Evolutionary conservation across 306 rosid species (phyloP), one percentile per base, ranked within the genome.

Genomic region (Glycyrrhiza uralensis): DNA sequence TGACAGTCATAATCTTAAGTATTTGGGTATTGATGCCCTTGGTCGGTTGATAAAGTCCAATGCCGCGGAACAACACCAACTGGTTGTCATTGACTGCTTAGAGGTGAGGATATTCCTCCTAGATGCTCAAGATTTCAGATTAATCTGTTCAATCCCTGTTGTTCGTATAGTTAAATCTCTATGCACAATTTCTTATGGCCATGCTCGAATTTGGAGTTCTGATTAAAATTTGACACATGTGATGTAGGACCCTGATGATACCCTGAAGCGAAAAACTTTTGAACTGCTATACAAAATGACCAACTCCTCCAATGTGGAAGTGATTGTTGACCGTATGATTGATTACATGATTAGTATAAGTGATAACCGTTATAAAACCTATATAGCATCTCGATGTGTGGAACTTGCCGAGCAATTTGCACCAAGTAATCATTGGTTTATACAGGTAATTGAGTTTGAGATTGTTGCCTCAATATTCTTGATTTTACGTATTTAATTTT

Each of bases 381-480:
- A 91, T 73, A 95, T 92, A 71, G 99, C 99, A 66, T 89, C 97
- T 70, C 87, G 96, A 47, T 95, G 99, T 50, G 99, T 95, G 36
- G 94, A 95, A 79, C 99, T 95, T 76, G 97, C 96, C 0, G 96
- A 95, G 79, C 96, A 91, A 81, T 95, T 95, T 87, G 96, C 97
- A 30, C 99, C 99, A 35, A 84, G 94, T 80, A 95, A 91, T 79
- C 94, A 88, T 47, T 95, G 99, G 99, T 95, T 95, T 86, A 95
- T 91, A 81, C 99, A 77, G 99, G 99, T 91, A 76, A 65, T n/a
- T n/a, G n/a, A n/a, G n/a, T n/a, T n/a, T 71, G 20, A 30, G 38
- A 35, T 30, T 39, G 59, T 45, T 52, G 14, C 63, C 66, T 69
- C 44, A 36, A 1, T 60, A 8, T 33, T 78, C 15, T 74, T 78